Conservation (phyloP, 345 rosid species). For the Pistacia atlantica region DNA sequence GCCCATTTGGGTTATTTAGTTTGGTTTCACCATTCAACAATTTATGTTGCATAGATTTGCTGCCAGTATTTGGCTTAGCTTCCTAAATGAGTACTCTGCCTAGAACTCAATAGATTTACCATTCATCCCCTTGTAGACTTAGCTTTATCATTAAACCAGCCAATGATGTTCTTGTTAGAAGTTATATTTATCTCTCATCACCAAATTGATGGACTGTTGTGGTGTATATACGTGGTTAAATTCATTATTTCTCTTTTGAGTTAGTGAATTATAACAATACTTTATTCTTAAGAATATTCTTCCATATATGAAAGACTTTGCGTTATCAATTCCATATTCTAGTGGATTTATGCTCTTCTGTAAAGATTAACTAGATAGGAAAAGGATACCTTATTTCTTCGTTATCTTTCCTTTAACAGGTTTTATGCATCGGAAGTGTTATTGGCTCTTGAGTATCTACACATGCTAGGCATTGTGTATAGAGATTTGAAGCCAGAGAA, state of each 20-base stretch:
- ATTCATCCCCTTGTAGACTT: background rate
- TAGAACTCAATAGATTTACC: background rate
- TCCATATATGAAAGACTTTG: background rate
- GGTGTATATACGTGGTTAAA: too few species aligned
- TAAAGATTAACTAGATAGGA: background rate
- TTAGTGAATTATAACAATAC: too few species aligned
- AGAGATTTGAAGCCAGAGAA: conserved; percentile 93
- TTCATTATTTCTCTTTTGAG: too few species aligned
- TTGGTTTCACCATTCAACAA: background rate
- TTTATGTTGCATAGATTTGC: background rate
- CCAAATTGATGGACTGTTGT: too few species aligned
- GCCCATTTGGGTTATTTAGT: background rate
- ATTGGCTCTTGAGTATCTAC: conserved; percentile 85
- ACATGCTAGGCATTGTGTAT: conserved; percentile 94
- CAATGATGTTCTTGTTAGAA: too few species aligned
- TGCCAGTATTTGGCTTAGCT: too few species aligned
- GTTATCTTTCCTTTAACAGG: conserved; percentile 35
- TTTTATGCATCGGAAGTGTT: conserved; percentile 90
- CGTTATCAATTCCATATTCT: background rate
- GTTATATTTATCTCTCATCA: too few species aligned
- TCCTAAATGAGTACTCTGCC: too few species aligned
- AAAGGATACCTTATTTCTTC: background rate
- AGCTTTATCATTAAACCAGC: too few species aligned
- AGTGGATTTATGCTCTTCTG: background rate
- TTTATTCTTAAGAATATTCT: too few species aligned